Base-by-base conservation (phyloP, 108 stramenopile genomes). In the Schizochytrium sp. region DNA sequence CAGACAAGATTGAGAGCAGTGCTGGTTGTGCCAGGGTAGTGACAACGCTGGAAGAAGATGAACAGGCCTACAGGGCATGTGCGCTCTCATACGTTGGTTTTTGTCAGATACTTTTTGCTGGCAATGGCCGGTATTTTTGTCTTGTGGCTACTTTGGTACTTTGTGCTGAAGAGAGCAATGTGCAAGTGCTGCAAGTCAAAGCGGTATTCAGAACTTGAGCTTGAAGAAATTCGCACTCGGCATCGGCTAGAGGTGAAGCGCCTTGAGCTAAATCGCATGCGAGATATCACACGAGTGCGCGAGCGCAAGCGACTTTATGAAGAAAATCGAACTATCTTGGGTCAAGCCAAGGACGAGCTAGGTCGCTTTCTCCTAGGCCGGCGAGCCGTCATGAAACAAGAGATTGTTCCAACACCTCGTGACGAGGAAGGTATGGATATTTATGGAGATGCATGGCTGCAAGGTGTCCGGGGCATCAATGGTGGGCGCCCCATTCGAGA, bases 401-500 rank as follows among this genome's bases (percentile, higher is more conserved):
- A 69, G 28, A 15, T 69, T 7, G 44, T 69, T 7, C 64, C 64
- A 44, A 69, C 64, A 15, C 64, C 64, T 28, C 64, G 2, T 7
- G 64, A 69, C 44, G 64, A 69, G 2, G 3, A 69, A 69, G 64
- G 64, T 7, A 28, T 69, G 7, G 64, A 38, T 8, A 69, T 69
- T 38, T 69, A 69, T 44, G 64, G 64, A 38, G 64, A 69, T 44
- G 64, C 64, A 38, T 69, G 64, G 64, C 7, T 69, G 42, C 19
- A 69, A 7, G 64, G 64, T 15, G 64, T 69, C 0, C 64, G 44
- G 5, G 64, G 64, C 5, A 38, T 69, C 28, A 38, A 69, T 2
- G 64, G 64, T 44, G 64, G 64, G 64, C 64, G 12, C 64, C 64
- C 64, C 12, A 69, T 69, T 69, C 64, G 64, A 0, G 64, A 69